Base-by-base conservation (phyloP, 1,284 basidiomycete genomes). In the Athelia psychrophila region DNA sequence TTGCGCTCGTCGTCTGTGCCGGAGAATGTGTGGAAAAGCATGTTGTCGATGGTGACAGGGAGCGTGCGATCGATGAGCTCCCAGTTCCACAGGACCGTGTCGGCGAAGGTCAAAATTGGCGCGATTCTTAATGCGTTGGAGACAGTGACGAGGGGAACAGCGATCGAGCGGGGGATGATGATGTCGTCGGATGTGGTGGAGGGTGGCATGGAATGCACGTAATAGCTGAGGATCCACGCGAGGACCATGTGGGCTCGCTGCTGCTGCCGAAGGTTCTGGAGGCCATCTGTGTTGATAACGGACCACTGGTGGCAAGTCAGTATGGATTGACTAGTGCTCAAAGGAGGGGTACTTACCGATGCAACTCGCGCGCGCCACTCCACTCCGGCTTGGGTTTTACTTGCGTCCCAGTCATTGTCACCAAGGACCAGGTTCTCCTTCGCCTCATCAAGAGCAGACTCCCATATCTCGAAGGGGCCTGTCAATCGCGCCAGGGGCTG, bases 81-180 rank as follows among this genome's bases (percentile, higher is more conserved):
- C 81, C 88, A 95, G 65, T 98, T 98, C 92, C 94, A 99, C 1
- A 98, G 79, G 9, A 99, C 95, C 3, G 91, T 94, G 66, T 97
- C 95, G 32, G 96, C 92, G 64, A 96, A 99, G 1, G 95, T 98
- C 53, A 98, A 76, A 55, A 99, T 83, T 0, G 96, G 96, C 1
- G 96, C 94, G 23, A 97, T 85, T 50, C 86, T 86, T 47, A 99
- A 80, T 50, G 81, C 70, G 15, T 78, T 77, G 3, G 93, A 96
- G 47, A 96, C 84, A 20, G 78, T 67, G 25, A 91, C 81, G 24
- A 96, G 77, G 0, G 95, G 96, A n/a, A 93, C 70, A 0, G 92
- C 81, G 42, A 98, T 76, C 9, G 88, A 79, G 52, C 81, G 78
- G 2, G 95, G 95, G 32, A 97, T 78, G 47, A 78, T 60, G 47